Evolutionary conservation across 169 alveolate genomes (phyloP).

Genomic region (Babesia divergens): DNA sequence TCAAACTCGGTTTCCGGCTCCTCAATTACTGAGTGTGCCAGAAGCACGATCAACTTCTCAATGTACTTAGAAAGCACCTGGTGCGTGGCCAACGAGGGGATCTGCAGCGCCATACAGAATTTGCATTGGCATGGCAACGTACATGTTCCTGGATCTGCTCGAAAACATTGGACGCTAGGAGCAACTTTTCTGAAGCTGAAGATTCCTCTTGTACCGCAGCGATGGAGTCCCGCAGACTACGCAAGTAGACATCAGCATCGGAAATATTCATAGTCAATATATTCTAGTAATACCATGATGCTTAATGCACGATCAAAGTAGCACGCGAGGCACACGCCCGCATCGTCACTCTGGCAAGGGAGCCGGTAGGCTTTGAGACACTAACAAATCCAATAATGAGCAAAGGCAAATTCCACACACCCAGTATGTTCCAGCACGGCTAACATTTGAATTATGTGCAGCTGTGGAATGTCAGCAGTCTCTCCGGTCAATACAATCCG

Average conservation of each 20-base stretch:
- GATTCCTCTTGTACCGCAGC: conserved; percentile 26
- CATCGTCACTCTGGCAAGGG: conserved; percentile 1
- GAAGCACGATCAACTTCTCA: conserved; percentile 46
- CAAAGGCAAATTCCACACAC: not conserved
- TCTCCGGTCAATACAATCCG: conserved; percentile 65
- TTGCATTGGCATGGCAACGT: not conserved
- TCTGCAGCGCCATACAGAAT: not conserved
- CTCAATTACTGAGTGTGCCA: conserved; percentile 45
- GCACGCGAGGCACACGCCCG: not conserved
- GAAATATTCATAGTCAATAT: not conserved
- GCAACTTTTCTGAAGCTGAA: conserved; percentile 41
- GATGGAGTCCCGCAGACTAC: conserved; percentile 26
- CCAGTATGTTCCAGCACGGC: not conserved
- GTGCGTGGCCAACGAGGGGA: conserved; percentile 34
- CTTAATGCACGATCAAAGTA: not conserved
- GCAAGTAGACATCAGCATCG: conserved; percentile 33
- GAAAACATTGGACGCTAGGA: conserved; percentile 43
- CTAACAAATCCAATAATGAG: not conserved
- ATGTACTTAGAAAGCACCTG: conserved; percentile 30
- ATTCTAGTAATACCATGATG: too few relatives aligned
- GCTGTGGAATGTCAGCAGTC: conserved; percentile 44
- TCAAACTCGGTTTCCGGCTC: conserved; percentile 29
- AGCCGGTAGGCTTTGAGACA: not conserved
- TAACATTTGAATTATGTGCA: not conserved
- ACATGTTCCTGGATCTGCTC: conserved; percentile 47